Evolutionary conservation across 805 yeast species (phyloP), one percentile per base, ranked within the genome.

Genomic region (Candida odintsovae): DNA sequence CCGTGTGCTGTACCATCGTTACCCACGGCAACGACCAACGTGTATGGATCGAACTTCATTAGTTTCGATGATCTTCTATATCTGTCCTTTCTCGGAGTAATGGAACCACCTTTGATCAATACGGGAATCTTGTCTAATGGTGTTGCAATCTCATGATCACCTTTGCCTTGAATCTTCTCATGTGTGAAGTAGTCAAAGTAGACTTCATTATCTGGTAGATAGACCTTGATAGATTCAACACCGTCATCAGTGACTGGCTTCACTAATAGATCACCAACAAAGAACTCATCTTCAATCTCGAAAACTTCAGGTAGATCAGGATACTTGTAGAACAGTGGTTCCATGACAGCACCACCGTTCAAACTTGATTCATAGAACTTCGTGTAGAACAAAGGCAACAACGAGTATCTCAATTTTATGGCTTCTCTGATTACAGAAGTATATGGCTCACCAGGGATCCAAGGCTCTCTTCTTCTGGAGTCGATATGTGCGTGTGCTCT

Each of bases 401-500:
- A 68, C 18, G 75, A 65, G 65, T 94, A 94, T 49, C 99, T 75
- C 53, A 87, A 70, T 45, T 69, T 72, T 9, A 94, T 73, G 0
- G 95, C 83, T 40, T 86, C 83, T 49, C 85, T 75, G 47, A 90
- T 83, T 20, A 76, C 62, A 0, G 78, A 66, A 8, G 83, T 78
- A 54, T 79, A 80, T 3, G 92, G 90, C 26, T 83, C 95, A 9
- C 86, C 86, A 2, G 85, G 73, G 40, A 92, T 63, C 83, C 89
- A 92, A 1, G 99, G 99, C 63, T 94, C 99, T 51, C 97, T 78
- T 66, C 98, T 80, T 58, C 84, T 75, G 1, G 97, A 74, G 64
- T 94, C 99, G 44, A 92, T 86, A 68, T 94, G 98, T 0, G 98
- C 97, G 67, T 94, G 99, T 0, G 84, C 97, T 58, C 99, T 75